Conservation (phyloP, 805 yeast genomes). For the Barnettozyma sucrosica region DNA sequence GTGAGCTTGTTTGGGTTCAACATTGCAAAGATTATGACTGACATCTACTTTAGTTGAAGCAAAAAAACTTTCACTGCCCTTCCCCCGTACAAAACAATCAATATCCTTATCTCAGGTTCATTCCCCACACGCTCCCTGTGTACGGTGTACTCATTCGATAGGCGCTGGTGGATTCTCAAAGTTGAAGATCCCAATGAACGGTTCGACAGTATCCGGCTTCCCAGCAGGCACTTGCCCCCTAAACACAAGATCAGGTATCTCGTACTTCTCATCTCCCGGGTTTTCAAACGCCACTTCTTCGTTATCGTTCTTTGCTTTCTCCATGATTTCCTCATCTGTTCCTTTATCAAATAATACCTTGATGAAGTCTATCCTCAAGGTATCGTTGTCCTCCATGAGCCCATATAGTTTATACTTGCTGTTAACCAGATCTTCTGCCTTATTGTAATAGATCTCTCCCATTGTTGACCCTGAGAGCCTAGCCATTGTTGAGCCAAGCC, state of each 20-base stretch:
- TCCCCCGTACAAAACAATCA: too few relatives aligned
- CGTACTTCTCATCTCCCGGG: slow-evolving; percentile 34
- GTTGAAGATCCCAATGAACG: slow-evolving; percentile 49
- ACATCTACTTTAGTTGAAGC: slow-evolving; percentile 19
- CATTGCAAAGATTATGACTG: slow-evolving; percentile 61
- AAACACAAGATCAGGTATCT: slow-evolving; percentile 42
- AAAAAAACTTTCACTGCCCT: too few relatives aligned
- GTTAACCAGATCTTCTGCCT: slow-evolving; percentile 39
- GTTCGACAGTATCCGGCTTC: slow-evolving; percentile 44
- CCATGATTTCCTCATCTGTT: slow-evolving; percentile 6
- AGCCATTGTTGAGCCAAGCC: slow-evolving; percentile 53
- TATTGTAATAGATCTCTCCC: slow-evolving; percentile 45
- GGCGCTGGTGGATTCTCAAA: slow-evolving; percentile 32
- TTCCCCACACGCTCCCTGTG: too few relatives aligned
- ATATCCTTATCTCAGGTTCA: too few relatives aligned
- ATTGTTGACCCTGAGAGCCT: slow-evolving; percentile 46
- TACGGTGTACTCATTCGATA: background rate
- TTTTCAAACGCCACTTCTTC: slow-evolving; percentile 21
- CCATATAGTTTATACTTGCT: slow-evolving; percentile 46
- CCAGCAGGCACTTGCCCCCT: slow-evolving; percentile 49
- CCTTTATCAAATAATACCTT: slow-evolving; percentile 32
- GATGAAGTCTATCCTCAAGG: slow-evolving; percentile 45
- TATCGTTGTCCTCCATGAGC: slow-evolving; percentile 39
- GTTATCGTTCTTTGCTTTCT: slow-evolving; percentile 12
- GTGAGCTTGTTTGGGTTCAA: slow-evolving; percentile 63